Percentiles rank a stretch among this genome's conserved stretches.
Evolutionary conservation across 345 rosid species (phyloP).

Genomic region (Fremontodendron californicum): DNA sequence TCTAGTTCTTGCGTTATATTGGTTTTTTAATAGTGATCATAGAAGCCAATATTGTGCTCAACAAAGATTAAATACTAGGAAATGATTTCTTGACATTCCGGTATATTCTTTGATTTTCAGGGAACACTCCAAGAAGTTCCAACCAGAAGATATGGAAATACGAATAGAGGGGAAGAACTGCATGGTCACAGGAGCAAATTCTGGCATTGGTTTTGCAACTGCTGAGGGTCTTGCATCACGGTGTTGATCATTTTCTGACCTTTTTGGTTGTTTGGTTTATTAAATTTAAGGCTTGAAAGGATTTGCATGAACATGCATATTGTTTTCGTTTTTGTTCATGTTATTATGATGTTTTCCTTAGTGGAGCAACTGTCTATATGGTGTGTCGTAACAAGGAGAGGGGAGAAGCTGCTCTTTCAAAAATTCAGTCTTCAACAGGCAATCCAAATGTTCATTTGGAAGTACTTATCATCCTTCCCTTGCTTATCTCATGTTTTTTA

Average conservation of each 20-base stretch:
- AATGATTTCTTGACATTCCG: neutral
- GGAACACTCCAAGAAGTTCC: conserved; percentile 70
- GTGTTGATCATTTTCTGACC: conserved; percentile 29
- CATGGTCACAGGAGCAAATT: conserved; percentile 90
- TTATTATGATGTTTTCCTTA: conserved; percentile 16
- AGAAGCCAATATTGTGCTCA: neutral
- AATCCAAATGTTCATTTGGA: conserved; percentile 73
- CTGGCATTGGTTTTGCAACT: conserved; percentile 87
- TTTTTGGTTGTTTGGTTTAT: conserved; percentile 11
- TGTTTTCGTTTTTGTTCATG: conserved; percentile 4
- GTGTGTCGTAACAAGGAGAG: conserved; percentile 81
- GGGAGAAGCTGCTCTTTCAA: conserved; percentile 80
- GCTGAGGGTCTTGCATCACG: conserved; percentile 95
- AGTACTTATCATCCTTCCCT: conserved; percentile 34
- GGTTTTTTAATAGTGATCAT: neutral
- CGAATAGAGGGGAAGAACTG: conserved; percentile 67
- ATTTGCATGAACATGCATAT: neutral
- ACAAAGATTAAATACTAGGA: neutral
- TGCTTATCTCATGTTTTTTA: neutral
- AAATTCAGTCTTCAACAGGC: conserved; percentile 65
- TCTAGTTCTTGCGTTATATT: neutral
- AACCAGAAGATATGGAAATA: conserved; percentile 59
- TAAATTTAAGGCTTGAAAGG: neutral
- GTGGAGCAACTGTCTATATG: conserved; percentile 87
- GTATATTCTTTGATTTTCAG: conserved; percentile 27